Evolutionary conservation across 371 early-diverging fungal species (phyloP).

Genomic region (Actinomucor elegans): DNA sequence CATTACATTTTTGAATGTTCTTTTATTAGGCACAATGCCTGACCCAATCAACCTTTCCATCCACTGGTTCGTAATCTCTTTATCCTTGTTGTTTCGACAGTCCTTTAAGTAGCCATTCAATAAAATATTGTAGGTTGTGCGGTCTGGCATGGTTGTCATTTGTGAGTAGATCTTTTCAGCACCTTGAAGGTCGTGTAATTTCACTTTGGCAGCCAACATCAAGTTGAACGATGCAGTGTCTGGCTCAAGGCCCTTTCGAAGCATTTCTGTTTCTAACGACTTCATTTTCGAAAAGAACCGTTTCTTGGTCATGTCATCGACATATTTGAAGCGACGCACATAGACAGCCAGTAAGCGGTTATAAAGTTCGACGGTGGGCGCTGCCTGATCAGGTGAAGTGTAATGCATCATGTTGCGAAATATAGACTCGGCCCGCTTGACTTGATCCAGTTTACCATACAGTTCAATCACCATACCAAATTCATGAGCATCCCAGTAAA

Average conservation of each 20-base stretch:
- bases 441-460: constrained; percentile 26
- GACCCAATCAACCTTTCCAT: constrained; percentile 29
- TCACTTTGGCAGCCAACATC: constrained; percentile 26
- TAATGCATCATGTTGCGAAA: constrained; percentile 25
- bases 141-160: constrained; percentile 16
- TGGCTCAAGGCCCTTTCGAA: constrained; percentile 14
- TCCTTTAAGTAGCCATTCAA: constrained; percentile 21
- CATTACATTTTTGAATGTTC: constrained; percentile 24
- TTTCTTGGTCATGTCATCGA: constrained; percentile 16
- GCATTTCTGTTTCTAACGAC: constrained; percentile 20
- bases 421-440: constrained; percentile 29
- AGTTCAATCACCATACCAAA: constrained; percentile 28
- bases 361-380: constrained; percentile 17
- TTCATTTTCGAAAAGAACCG: constrained; percentile 27
- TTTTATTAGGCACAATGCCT: constrained; percentile 19
- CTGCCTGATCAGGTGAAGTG: constrained; percentile 8
- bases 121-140: constrained; percentile 28
- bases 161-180: constrained; percentile 20
- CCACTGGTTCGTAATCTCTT: constrained; percentile 17
- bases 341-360: constrained; percentile 33
- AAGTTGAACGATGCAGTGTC: constrained; percentile 32
- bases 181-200: constrained; percentile 6
- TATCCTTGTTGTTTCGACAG: constrained; percentile 11
- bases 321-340: constrained; percentile 23
- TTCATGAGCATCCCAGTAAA: constrained; percentile 21